Base-by-base conservation (phyloP, 2,329 filamentous ascomycete species). In the Ophiostoma angusticollis region DNA sequence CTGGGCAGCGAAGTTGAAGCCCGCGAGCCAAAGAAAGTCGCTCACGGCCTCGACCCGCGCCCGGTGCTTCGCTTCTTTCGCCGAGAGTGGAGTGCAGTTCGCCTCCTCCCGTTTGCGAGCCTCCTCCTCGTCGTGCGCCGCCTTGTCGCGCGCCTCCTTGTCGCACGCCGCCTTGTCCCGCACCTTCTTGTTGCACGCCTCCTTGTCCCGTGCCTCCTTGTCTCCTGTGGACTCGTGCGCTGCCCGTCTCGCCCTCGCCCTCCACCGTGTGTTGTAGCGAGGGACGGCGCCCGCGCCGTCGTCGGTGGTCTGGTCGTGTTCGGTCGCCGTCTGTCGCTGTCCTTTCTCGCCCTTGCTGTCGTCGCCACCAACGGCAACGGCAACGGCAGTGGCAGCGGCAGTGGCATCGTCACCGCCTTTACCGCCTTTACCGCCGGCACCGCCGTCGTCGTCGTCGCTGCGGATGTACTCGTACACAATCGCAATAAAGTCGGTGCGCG, bases 381-480 rank as follows among this genome's bases (percentile, higher is more conserved):
- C n/a, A n/a, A n/a, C n/a, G n/a, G n/a, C n/a, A n/a, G n/a, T n/a
- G n/a, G n/a, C n/a, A n/a, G n/a, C n/a, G n/a, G n/a, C n/a, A n/a
- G n/a, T n/a, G n/a, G n/a, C n/a, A n/a, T n/a, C n/a, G n/a, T n/a
- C n/a, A n/a, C n/a, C n/a, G n/a, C n/a, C n/a, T 21, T 31, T 17
- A 13, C 31, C 14, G 9, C 22, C n/a, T 2, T 36, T 28, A 22
- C 27, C 18, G 27, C 12, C 17, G 21, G n/a, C n/a, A n/a, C n/a
- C n/a, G n/a, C 21, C 21, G 27, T 22, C 14, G 21, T 24, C 17
- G 38, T 41, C 29, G 23, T 29, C 16, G 23, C 33, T 29, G 3
- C 22, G 28, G 6, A 41, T 33, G 29, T 41, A 41, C 34, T 41
- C 39, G 34, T 41, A 41, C 34, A 41, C 39, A 21, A 41, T 41